Base-by-base conservation (phyloP, 345 rosid genomes). In the Eucalyptus pumila region DNA sequence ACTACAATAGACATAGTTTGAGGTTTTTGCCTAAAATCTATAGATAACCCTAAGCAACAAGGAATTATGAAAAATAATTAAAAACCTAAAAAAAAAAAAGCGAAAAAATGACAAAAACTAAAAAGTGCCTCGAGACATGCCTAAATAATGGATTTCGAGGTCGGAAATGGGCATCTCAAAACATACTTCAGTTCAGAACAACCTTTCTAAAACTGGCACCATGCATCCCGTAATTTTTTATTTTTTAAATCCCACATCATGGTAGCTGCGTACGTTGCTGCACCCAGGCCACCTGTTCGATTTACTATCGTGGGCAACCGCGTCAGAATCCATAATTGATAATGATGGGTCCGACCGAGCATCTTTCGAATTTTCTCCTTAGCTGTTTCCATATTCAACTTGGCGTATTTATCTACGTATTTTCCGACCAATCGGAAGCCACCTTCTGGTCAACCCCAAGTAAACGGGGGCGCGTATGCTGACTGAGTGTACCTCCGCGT, bases 291-390 rank as follows among this genome's bases (percentile, higher is more conserved):
- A 23, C 83, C 26, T 11, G 83, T 9, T 21, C 6, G 26, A 37
- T 34, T 72, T 5, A 40, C 24, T 2, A 37, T 37, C 6, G n/a
- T 65, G 45, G 27, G 45, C 45, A 37, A 10, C 81, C 81, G 81
- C 11, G 26, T 17, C 45, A 17, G 81, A 42, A 7, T 4, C 23
- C 45, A 37, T 37, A 10, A 10, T 72, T 19, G 45, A 72, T 72
- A 5, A 11, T 60, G 67, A 60, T 60, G 0, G 26, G 27, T 19
- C 0, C 12, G 81, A 2, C 45, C 14, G 23, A 5, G 12, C 81
- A 37, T 10, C 8, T 11, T 76, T 37, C 26, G 0, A 3, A 3
- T 37, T 76, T 52, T 17, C 12, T 32, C 2, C 7, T 19, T 0
- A 3, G 12, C 11, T 21, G 12, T 37, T 11, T 37, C 45, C 27